Evolutionary conservation across 495 filamentous ascomycete species (phyloP).

Genomic region (Penicillium silybi): DNA sequence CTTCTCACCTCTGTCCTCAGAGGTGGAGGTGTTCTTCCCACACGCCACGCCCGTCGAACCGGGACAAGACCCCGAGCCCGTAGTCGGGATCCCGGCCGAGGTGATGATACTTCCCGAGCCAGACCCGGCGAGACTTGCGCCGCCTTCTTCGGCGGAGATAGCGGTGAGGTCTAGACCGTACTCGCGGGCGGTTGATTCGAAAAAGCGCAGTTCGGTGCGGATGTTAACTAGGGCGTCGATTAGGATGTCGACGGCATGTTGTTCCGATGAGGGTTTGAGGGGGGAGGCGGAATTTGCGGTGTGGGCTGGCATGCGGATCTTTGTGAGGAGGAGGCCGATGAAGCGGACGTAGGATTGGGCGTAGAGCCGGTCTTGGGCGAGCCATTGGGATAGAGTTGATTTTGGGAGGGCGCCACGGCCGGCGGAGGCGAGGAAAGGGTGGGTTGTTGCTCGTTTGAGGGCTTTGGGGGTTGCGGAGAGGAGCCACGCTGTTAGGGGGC

Average conservation of each 20-base stretch:
- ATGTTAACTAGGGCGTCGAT: conserved; percentile 64
- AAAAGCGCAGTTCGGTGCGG: conserved; percentile 62
- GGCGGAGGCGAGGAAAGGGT: conserved; percentile 65
- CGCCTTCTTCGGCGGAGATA: conserved; percentile 26
- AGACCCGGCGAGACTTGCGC: conserved; percentile 1
- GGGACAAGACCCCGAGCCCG: conserved; percentile 19
- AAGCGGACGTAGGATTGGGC: conserved; percentile 69
- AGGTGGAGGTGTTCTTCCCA: background rate
- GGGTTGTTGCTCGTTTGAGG: conserved; percentile 56
- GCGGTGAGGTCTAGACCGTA: conserved; percentile 56
- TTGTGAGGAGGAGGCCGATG: conserved; percentile 61
- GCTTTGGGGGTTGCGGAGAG: conserved; percentile 24
- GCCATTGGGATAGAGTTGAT: conserved; percentile 58
- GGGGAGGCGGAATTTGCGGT: conserved; percentile 21
- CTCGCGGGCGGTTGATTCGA: conserved; percentile 58
- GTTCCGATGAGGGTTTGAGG: conserved; percentile 23
- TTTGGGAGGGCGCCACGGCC: conserved; percentile 59
- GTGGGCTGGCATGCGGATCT: conserved; percentile 48
- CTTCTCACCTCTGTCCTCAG: background rate
- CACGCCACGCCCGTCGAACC: conserved; percentile 11
- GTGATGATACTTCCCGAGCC: conserved; percentile 11
- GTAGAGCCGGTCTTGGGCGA: conserved; percentile 73
- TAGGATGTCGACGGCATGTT: conserved; percentile 55
- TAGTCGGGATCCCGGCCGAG: conserved; percentile 17
- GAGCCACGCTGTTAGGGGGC: conserved; percentile 31